Evolutionary conservation across 75 land plant species (phyloP), one percentile per base, ranked within the genome.

Genomic region (Pinus albicaulis): DNA sequence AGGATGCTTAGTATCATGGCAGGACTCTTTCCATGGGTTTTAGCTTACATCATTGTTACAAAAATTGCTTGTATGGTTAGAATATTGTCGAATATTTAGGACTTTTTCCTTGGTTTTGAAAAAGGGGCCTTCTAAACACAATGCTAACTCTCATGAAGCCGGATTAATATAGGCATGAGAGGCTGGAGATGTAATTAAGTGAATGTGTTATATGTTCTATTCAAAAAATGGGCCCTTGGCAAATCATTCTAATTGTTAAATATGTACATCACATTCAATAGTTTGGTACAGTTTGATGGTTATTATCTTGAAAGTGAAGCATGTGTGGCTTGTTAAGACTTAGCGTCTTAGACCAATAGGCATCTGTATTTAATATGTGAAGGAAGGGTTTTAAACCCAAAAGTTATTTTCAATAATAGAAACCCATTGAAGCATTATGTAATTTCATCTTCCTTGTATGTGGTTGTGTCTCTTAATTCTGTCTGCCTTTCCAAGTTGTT

Each of bases 291-390:
- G 74, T 97, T 97, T 87, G 99, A 97, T 81, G 98, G 99, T 4
- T 97, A 94, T 75, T 97, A 97, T 82, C 90, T 97, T 58, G 98
- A 97, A 83, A 97, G 99, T 86, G 99, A 97, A 75, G 98, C 99
- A 61, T 94, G 99, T 83, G 89, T 95, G 71, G 89, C 98, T 14
- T 97, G 99, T 56, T 36, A 36, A 36, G 38, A 3, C 38, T 36
- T 5, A 0, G 6, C 1, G 38, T 3, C 38, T 36, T 38, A 38
- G 41, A 38, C 41, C 41, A 38, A 38, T 38, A 38, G 3, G 41
- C 41, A 38, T 38, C 4, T 38, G 41, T 38, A 38, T 38, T 38
- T 38, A 38, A 4, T 38, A 38, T 38, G 2, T 38, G 41, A 38
- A 38, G 41, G 4, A 38, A 38, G 41, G 41, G 41, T 38, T 38